Conservation (phyloP, 78 protist species). For the Chrysochromulina parva region DNA sequence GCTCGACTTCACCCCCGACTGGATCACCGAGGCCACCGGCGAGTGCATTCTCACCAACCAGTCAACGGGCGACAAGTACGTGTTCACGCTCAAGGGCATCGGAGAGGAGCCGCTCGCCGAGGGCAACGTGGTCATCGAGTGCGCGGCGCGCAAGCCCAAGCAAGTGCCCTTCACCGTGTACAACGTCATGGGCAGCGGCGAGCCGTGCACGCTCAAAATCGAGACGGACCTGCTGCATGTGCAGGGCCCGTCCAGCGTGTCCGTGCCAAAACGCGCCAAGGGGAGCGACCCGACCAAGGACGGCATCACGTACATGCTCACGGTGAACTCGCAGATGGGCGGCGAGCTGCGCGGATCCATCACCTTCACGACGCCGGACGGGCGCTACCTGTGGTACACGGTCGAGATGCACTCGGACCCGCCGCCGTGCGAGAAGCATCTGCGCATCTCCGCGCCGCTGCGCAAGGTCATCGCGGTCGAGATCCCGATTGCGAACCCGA, state of each 20-base stretch:
- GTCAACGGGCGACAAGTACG: constrained; percentile 21
- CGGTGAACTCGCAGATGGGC: background rate
- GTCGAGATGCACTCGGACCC: constrained; percentile 43
- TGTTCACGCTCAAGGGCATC: constrained; percentile 47
- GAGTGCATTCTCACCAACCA: constrained; percentile 20
- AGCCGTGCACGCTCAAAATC: constrained; percentile 26
- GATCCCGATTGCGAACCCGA: constrained; percentile 40
- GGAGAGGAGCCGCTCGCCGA: constrained; percentile 70
- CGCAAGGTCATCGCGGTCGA: constrained; percentile 49
- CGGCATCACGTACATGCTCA: background rate
- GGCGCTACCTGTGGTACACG: constrained; percentile 67
- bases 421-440: constrained; percentile 47
- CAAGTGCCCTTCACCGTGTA: background rate
- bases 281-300: background rate
- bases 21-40: constrained; percentile 20
- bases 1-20: constrained; percentile 29
- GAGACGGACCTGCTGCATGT: constrained; percentile 64
- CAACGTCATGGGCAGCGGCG: constrained; percentile 8
- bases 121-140: constrained; percentile 37
- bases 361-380: constrained; percentile 60
- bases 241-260: constrained; percentile 26
- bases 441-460: constrained; percentile 21
- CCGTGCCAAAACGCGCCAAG: background rate
- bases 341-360: constrained; percentile 50
- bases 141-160: constrained; percentile 28